Evolutionary conservation across 345 rosid species (phyloP).

Genomic region (Anacardium occidentale): DNA sequence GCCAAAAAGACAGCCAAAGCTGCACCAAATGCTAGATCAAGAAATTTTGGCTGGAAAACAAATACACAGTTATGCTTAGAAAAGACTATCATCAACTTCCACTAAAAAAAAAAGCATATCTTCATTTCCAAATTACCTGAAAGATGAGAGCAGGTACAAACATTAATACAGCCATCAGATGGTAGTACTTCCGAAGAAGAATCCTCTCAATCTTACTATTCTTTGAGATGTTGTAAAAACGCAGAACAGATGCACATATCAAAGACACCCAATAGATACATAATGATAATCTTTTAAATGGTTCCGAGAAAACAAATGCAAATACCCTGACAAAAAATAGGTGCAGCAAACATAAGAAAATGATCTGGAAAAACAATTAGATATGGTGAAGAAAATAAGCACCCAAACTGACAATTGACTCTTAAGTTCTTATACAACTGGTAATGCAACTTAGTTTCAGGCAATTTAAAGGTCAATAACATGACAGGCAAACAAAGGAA

Average conservation of each 20-base stretch:
- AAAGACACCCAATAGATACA: constrained; percentile 76
- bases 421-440: background rate
- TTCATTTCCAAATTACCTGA: constrained; percentile 57
- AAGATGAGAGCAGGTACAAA: constrained; percentile 91
- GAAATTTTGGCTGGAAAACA: constrained; percentile 79
- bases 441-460: background rate
- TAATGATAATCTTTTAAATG: constrained; percentile 68
- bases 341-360: constrained; percentile 20
- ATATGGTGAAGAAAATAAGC: background rate
- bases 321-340: constrained; percentile 57
- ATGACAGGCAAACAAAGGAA: background rate
- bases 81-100: background rate
- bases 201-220: constrained; percentile 89
- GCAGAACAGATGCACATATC: constrained; percentile 63
- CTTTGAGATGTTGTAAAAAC: constrained; percentile 80
- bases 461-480: background rate
- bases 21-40: constrained; percentile 93
- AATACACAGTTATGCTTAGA: constrained; percentile 9
- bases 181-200: constrained; percentile 95
- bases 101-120: constrained; percentile 7
- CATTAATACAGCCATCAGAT: constrained; percentile 93
- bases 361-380: background rate
- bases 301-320: constrained; percentile 70
- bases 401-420: background rate
- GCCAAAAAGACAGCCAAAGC: constrained; percentile 79